Base-by-base conservation (phyloP, 371 early-diverging fungal genomes). In the Apophysomyces elegans region DNA sequence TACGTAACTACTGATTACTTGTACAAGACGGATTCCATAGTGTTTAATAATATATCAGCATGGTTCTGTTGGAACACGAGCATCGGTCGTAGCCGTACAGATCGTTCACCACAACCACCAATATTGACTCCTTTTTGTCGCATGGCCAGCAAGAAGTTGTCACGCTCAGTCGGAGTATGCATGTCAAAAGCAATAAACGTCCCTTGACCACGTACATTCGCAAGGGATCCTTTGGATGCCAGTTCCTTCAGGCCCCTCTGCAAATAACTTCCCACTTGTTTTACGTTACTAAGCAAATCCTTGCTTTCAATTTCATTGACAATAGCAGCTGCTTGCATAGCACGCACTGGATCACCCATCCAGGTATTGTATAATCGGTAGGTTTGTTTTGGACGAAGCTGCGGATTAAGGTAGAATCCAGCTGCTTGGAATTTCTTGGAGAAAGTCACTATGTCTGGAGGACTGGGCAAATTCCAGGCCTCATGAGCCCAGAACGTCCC, bases 401-500 rank as follows among this genome's bases (percentile, higher is more conserved):
- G 84, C 4, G 71, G 69, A 1, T 81, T 76, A 38, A 86, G 74
- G 72, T 78, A 91, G 81, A 88, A 91, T 26, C 91, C 91, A 26
- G 90, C 90, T 1, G 90, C 88, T 75, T 90, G 91, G 79, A 91
- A 89, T 62, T 91, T 91, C 65, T 90, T 91, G 43, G 89, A 89
- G 58, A 91, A 91, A 4, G 91, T 90, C 7, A 91, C 91, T 71
- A 90, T 89, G 64, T 91, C 91, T 11, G 91, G 91, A 32, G 91
- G 83, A 37, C 72, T 75, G 58, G 81, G 83, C 58, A 91, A 71
- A 12, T 76, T 65, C 91, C 91, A 91, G 32, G 86, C 84, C 63
- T 90, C 89, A 66, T 91, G 91, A 2, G 91, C 91, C 91, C 91
- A 91, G 67, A 91, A 91, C 7, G 85, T 84, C 18, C 95, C 95